These are phyloP conservation scores for Syncephalastrum contaminatum DNA, from an alignment of 371 early-diverging fungal genomes.

Conservation along the genomic window DNA sequence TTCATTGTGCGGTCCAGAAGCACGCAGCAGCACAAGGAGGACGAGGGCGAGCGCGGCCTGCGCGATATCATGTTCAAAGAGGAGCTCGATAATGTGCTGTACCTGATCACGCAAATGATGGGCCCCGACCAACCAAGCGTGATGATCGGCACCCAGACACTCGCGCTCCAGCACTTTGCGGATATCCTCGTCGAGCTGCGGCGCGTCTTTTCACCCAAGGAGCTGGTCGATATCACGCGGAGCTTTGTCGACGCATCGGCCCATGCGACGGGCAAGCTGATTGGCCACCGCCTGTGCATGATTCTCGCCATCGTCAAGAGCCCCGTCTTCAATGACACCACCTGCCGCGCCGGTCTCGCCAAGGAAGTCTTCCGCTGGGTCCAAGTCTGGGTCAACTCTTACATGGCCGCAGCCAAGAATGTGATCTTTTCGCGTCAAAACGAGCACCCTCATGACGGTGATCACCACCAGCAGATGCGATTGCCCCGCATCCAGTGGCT, in stretches of 20 bases:
- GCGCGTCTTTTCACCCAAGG: conserved; percentile 43
- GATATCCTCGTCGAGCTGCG: conserved; percentile 55
- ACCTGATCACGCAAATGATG: conserved; percentile 54
- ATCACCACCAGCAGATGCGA: conserved; percentile 31
- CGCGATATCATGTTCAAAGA: conserved; percentile 41
- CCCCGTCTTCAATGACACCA: conserved; percentile 54
- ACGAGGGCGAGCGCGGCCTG: conserved; percentile 25
- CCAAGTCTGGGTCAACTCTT: conserved; percentile 53
- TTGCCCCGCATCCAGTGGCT: conserved; percentile 47
- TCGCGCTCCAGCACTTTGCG: conserved; percentile 67
- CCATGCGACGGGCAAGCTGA: conserved; percentile 56
- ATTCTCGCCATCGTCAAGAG: conserved; percentile 60
- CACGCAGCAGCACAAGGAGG: conserved; percentile 32
- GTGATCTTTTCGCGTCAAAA: conserved; percentile 42
- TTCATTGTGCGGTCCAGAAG: conserved; percentile 54
- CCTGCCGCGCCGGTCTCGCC: conserved; percentile 50
- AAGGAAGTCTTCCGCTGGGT: conserved; percentile 61
- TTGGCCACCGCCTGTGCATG: conserved; percentile 56
- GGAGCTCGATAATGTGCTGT: conserved; percentile 36
- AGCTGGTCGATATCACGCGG: conserved; percentile 51
- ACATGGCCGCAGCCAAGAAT: conserved; percentile 44
- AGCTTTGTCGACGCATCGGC: conserved; percentile 52
- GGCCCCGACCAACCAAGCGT: conserved; percentile 48
- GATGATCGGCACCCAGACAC: conserved; percentile 65
- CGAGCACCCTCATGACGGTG: conserved; percentile 27